Percentiles rank a stretch among this genome's conserved stretches.
These are phyloP conservation scores for Cryphonectria parasitica DNA, from an alignment of 2,329 filamentous ascomycete species.

Conservation along the genomic window DNA sequence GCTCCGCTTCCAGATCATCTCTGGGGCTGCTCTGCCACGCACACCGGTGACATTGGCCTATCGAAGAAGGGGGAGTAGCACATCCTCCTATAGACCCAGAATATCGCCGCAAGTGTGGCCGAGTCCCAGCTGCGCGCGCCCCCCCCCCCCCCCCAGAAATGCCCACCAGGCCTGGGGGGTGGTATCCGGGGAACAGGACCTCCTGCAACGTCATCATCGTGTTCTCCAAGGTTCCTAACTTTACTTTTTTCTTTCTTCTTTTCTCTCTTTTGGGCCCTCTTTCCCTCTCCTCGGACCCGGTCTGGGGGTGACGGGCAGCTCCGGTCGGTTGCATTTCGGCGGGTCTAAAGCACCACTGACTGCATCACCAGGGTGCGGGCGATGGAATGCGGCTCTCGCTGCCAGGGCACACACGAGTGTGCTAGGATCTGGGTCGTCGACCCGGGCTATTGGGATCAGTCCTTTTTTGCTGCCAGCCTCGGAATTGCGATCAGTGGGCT, in stretches of 20 bases:
- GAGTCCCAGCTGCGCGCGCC: slow-evolving; percentile 13
- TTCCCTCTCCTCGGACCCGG: background rate
- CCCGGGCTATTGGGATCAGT: background rate
- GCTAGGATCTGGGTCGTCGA: background rate
- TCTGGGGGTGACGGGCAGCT: background rate
- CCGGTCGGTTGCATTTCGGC: slow-evolving; percentile 22
- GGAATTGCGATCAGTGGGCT: background rate
- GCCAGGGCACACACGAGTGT: background rate
- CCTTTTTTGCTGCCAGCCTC: background rate
- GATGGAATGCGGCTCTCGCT: background rate
- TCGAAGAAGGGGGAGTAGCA: background rate
- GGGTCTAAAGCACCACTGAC: background rate
- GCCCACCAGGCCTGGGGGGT: background rate
- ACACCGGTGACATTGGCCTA: background rate
- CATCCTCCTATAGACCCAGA: slow-evolving; percentile 17
- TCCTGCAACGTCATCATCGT: background rate
- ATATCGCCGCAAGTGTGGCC: slow-evolving; percentile 29
- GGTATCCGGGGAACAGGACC: background rate
- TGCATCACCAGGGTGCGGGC: background rate
- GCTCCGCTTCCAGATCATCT: slow-evolving; percentile 1
- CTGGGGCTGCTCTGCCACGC: background rate
- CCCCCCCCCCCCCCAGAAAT: background rate
- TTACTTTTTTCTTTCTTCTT: background rate
- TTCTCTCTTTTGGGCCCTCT: background rate
- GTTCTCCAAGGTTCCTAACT: background rate